phyloP scores from a whole-genome alignment of 768 basidiomycete genomes.

The Hygrocybe coccinea region DNA sequence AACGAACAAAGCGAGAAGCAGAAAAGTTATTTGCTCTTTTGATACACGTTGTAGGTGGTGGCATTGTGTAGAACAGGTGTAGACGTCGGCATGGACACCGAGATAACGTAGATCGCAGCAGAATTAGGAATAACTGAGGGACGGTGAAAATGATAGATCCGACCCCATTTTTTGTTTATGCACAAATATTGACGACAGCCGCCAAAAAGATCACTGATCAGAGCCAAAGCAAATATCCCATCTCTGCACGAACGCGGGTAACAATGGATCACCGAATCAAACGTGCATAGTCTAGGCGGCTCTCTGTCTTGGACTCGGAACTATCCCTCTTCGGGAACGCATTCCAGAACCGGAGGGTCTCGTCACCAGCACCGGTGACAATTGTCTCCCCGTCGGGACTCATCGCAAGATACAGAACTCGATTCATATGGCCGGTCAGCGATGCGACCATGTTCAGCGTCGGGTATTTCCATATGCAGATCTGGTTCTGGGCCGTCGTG shows the following conservation, averaged over 20 bases:
- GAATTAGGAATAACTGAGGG: not conserved
- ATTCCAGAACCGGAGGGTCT: conserved; percentile 96
- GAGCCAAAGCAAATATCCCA: no score
- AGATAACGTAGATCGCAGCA: not conserved
- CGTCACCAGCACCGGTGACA: conserved; percentile 96
- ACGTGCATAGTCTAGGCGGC: conserved; percentile 46
- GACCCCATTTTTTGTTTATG: no score
- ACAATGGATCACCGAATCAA: conserved; percentile 46
- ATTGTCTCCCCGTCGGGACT: conserved; percentile 97
- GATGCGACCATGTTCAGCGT: conserved; percentile 91
- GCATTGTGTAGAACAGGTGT: not conserved
- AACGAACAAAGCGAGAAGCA: not conserved
- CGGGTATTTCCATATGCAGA: conserved; percentile 94
- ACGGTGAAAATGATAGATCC: no score
- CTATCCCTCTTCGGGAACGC: conserved; percentile 80
- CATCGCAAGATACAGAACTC: conserved; percentile 96
- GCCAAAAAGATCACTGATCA: no score
- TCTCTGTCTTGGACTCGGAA: conserved; percentile 36
- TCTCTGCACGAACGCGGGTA: no score
- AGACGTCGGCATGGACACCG: not conserved
- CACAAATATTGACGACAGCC: no score
- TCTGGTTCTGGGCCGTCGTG: conserved; percentile 92
- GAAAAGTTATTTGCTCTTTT: not conserved
- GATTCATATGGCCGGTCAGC: conserved; percentile 89
- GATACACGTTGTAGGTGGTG: conserved; percentile 2